These are phyloP conservation scores for Lentinus polychrous DNA, from an alignment of 1,284 basidiomycete species.

Conservation along the genomic window DNA sequence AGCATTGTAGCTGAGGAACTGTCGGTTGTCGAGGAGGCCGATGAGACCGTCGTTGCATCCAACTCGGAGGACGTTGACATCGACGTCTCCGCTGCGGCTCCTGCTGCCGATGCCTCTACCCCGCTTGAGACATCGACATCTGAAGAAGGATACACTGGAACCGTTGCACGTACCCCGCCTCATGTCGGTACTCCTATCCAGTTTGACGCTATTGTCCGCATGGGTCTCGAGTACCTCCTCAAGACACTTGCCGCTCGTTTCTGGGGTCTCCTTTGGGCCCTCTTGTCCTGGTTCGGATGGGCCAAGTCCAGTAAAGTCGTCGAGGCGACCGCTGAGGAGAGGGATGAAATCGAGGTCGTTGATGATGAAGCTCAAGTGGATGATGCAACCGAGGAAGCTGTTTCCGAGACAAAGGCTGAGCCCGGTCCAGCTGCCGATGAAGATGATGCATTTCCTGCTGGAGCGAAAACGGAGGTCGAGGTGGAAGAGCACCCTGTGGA, in stretches of 20 bases:
- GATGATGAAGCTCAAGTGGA: conserved; percentile 1
- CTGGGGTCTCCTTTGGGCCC: conserved; percentile 1
- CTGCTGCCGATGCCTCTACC: neutral
- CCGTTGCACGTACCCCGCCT: neutral
- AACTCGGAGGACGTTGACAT: neutral
- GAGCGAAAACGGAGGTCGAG: neutral
- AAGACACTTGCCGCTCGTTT: neutral
- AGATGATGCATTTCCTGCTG: neutral
- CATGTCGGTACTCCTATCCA: neutral
- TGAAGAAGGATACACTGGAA: neutral
- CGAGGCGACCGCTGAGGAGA: neutral
- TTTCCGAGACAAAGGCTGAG: neutral
- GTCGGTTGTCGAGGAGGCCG: neutral
- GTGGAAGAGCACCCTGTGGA: neutral
- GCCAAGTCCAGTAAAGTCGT: neutral
- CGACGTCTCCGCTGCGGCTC: neutral
- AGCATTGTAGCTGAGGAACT: neutral
- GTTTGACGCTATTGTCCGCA: neutral
- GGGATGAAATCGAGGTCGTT: neutral
- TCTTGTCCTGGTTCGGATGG: conserved; percentile 3
- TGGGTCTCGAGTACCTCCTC: neutral
- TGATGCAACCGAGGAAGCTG: neutral
- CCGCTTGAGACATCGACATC: neutral
- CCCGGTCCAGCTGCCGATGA: too few species aligned
- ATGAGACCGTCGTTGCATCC: neutral